Percentiles rank a stretch among this genome's conserved stretches.
Evolutionary conservation across 352 stramenopile genomes (phyloP).

Genomic region (Phytophthora citricola): DNA sequence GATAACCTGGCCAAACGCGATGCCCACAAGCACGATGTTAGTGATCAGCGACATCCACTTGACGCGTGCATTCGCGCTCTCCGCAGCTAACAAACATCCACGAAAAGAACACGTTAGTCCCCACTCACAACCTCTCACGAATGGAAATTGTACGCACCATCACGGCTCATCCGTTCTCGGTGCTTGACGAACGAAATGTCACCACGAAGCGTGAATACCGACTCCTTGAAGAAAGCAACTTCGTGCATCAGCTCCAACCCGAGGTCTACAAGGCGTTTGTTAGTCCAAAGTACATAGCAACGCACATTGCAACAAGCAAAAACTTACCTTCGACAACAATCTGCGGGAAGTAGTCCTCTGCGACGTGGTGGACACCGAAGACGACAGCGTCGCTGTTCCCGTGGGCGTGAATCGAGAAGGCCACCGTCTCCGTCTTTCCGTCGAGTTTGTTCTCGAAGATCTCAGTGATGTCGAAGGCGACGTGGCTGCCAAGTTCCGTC

Average conservation of each 20-base stretch:
- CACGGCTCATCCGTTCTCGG: conserved; percentile 74
- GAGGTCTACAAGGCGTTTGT: conserved; percentile 47
- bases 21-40: conserved; percentile 78
- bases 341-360: conserved; percentile 76
- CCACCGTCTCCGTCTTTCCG: conserved; percentile 49
- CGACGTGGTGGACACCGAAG: conserved; percentile 65
- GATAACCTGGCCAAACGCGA: conserved; percentile 82
- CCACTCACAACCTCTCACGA: too few relatives aligned
- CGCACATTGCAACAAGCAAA: neutral
- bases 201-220: conserved; percentile 76
- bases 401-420: conserved; percentile 67
- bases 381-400: conserved; percentile 61
- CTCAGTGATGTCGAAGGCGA: conserved; percentile 86
- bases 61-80: conserved; percentile 81
- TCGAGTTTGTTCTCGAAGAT: conserved; percentile 63
- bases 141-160: conserved; percentile 42
- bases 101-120: neutral
- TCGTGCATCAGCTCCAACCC: conserved; percentile 86
- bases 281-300: neutral
- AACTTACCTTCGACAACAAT: conserved; percentile 74
- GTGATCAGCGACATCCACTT: conserved; percentile 86
- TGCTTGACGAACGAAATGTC: conserved; percentile 87
- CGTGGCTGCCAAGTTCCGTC: conserved; percentile 63
- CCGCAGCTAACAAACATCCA: conserved; percentile 50
- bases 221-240: conserved; percentile 81